phyloP scores from a whole-genome alignment of 495 filamentous ascomycete species.

The Xeromyces bisporus region DNA sequence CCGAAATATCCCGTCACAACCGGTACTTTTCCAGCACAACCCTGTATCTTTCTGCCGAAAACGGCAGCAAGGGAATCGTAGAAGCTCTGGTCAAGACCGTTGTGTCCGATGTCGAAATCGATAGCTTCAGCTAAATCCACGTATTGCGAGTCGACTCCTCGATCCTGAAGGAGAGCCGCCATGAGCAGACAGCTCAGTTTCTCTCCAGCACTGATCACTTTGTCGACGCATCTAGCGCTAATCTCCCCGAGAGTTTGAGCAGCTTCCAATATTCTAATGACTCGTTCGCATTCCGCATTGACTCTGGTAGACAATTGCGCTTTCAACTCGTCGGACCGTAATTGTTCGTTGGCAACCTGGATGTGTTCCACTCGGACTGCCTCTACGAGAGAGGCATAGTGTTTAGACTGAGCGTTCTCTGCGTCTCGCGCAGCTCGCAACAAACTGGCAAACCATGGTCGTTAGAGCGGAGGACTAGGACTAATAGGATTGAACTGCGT shows the following conservation, averaged over 20 bases:
- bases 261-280: conserved; percentile 42
- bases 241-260: conserved; percentile 50
- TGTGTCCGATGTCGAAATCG: conserved; percentile 36
- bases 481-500: neutral
- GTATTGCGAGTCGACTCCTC: conserved; percentile 64
- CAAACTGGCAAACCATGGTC: conserved; percentile 26
- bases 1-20: conserved; percentile 81
- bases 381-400: conserved; percentile 53
- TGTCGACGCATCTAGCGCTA: conserved; percentile 67
- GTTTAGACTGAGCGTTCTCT: conserved; percentile 39
- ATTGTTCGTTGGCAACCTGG: conserved; percentile 42
- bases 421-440: conserved; percentile 52
- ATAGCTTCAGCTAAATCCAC: conserved; percentile 70
- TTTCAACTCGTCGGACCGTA: conserved; percentile 43
- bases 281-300: conserved; percentile 49
- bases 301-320: conserved; percentile 41
- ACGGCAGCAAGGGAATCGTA: conserved; percentile 51
- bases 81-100: conserved; percentile 60
- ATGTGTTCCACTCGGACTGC: conserved; percentile 63
- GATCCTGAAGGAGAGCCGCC: conserved; percentile 61
- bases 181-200: conserved; percentile 84
- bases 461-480: neutral
- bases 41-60: conserved; percentile 48
- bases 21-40: conserved; percentile 54
- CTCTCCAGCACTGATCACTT: conserved; percentile 83